Conservation (phyloP, 345 rosid species). For the Populus nigra region DNA sequence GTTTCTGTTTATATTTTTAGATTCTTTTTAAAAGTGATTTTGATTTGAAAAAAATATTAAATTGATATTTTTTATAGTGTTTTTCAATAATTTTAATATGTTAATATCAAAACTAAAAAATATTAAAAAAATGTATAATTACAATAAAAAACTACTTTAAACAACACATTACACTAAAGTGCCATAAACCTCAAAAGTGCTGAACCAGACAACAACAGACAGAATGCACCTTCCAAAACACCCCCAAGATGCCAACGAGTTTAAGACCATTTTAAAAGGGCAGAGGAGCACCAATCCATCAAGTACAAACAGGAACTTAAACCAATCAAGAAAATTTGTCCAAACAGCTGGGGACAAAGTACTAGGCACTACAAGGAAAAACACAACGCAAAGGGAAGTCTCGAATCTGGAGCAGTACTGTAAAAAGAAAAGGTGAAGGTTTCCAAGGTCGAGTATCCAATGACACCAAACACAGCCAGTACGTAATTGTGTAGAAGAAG, state of each 20-base stretch:
- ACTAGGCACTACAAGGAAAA: slow-evolving; percentile 15
- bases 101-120: too few relatives aligned
- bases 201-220: background rate
- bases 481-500: background rate
- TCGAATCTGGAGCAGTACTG: background rate
- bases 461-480: slow-evolving; percentile 16
- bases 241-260: background rate
- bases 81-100: too few relatives aligned
- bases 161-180: too few relatives aligned
- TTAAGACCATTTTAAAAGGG: background rate
- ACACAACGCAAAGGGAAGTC: slow-evolving; percentile 5
- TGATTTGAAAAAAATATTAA: too few relatives aligned
- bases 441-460: slow-evolving; percentile 37
- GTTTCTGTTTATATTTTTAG: too few relatives aligned
- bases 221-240: background rate
- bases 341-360: slow-evolving; percentile 31
- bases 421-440: background rate
- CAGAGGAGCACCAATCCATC: background rate
- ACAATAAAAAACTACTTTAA: too few relatives aligned
- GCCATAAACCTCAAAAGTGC: background rate
- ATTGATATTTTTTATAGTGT: too few relatives aligned
- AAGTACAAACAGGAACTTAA: background rate
- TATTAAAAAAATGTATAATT: too few relatives aligned
- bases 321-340: slow-evolving; percentile 29
- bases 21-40: too few relatives aligned